Evolutionary conservation across 179 eudicot genomes (phyloP).

Genomic region (Beta lomatogona): DNA sequence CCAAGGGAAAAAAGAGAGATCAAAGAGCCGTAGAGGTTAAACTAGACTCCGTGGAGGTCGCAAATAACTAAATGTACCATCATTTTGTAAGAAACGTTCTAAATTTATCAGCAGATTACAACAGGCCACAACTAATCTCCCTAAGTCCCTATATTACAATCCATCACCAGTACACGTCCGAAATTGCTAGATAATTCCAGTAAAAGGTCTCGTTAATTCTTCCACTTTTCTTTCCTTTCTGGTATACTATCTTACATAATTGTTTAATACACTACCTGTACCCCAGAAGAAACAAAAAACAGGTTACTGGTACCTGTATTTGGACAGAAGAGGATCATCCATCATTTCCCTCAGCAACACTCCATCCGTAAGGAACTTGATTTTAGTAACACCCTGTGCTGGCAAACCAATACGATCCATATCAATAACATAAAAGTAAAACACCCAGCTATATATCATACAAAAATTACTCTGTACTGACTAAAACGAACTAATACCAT

Average conservation of each 20-base stretch:
- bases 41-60: neutral
- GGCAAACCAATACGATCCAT: slow-evolving; percentile 42
- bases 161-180: neutral
- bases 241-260: slow-evolving; percentile 3
- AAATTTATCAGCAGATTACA: neutral
- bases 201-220: neutral
- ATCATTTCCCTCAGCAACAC: slow-evolving; percentile 97
- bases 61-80: neutral
- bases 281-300: neutral
- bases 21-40: neutral
- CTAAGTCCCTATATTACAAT: neutral
- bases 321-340: slow-evolving; percentile 95
- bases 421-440: slow-evolving; percentile 27
- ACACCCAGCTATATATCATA: slow-evolving; percentile 9
- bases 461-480: neutral
- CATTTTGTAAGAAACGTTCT: neutral
- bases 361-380: slow-evolving; percentile 97
- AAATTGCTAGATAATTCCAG: neutral
- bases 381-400: slow-evolving; percentile 77
- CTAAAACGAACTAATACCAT: neutral
- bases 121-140: neutral
- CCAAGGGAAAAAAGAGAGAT: neutral
- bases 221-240: neutral
- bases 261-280: slow-evolving; percentile 57
- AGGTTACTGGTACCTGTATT: slow-evolving; percentile 60